Base-by-base conservation (phyloP, 2,329 filamentous ascomycete genomes). In the Elsinoe australis region DNA sequence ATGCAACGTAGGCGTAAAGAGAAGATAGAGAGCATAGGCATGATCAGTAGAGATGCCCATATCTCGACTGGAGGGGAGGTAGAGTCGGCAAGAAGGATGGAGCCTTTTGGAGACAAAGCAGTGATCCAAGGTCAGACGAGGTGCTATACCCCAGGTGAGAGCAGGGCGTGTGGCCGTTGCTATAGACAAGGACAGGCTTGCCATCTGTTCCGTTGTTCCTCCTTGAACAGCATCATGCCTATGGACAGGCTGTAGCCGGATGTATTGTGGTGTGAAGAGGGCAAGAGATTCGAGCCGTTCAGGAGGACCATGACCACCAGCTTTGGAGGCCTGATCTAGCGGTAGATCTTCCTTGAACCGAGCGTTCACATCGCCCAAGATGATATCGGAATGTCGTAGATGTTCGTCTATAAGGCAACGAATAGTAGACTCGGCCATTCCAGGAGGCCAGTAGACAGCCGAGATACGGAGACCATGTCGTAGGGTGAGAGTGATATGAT, bases 71-170 rank as follows among this genome's bases (percentile, higher is more conserved):
- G 53, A 41, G 48, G n/a, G n/a, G n/a, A n/a, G n/a, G n/a, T n/a
- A n/a, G n/a, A n/a, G n/a, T n/a, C n/a, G n/a, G n/a, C n/a, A n/a
- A n/a, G n/a, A n/a, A n/a, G n/a, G n/a, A n/a, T n/a, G n/a, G 31
- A 32, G 12, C 28, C 49, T 1, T 49, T 53, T 22, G 46, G 9
- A 10, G 51, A 39, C 15, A 8, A 46, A 4, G 17, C 18, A 5
- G 17, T 26, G 15, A 33, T 53, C 4, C 49, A 41, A 14, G n/a
- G 33, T 4, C 38, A 34, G 38, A 35, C 53, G 19, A 28, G 5
- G 21, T 53, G 32, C 46, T 49, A 47, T 2, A 53, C 52, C 31
- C n/a, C n/a, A n/a, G n/a, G n/a, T n/a, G n/a, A n/a, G n/a, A n/a
- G n/a, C n/a, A n/a, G n/a, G n/a, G n/a, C n/a, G n/a, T n/a, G n/a